Conservation (phyloP, 345 rosid genomes). For the Euphorbia tirucalli region DNA sequence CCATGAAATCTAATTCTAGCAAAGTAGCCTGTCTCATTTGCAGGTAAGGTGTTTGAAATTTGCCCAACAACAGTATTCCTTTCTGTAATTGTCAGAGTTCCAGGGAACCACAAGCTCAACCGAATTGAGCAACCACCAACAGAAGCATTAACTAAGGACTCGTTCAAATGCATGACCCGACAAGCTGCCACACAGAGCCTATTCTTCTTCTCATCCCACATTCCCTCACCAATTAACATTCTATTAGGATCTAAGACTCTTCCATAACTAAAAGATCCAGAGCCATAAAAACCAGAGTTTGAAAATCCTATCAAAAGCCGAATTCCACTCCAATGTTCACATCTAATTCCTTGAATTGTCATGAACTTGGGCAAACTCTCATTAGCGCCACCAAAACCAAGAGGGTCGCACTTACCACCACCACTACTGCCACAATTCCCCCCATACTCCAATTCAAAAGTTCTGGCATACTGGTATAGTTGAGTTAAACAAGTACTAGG, state of each 20-base stretch:
- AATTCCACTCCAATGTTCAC: constrained; percentile 23
- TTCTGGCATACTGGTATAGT: constrained; percentile 27
- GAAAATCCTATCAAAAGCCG: constrained; percentile 17
- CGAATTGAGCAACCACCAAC: constrained; percentile 67
- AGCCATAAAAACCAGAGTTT: constrained; percentile 12
- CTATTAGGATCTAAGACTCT: constrained; percentile 31
- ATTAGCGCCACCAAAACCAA: constrained; percentile 22
- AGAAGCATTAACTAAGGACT: constrained; percentile 41
- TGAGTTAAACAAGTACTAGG: constrained; percentile 19
- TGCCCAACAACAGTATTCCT: constrained; percentile 49
- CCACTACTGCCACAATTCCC: constrained; percentile 39
- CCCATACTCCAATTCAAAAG: constrained; percentile 45
- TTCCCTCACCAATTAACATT: constrained; percentile 66
- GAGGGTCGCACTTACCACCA: constrained; percentile 48
- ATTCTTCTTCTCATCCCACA: constrained; percentile 65
- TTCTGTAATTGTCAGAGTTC: constrained; percentile 42
- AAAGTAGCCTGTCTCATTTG: constrained; percentile 47
- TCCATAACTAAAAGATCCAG: constrained; percentile 54
- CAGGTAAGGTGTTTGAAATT: constrained; percentile 54
- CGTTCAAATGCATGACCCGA: constrained; percentile 48
- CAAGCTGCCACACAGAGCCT: constrained; percentile 64
- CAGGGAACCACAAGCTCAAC: constrained; percentile 63
- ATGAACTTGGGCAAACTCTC: constrained; percentile 39
- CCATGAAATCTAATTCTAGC: constrained; percentile 46
- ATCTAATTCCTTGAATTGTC: constrained; percentile 38